Conservation (phyloP, 768 basidiomycete species). For the Leucosporidium scottii region DNA sequence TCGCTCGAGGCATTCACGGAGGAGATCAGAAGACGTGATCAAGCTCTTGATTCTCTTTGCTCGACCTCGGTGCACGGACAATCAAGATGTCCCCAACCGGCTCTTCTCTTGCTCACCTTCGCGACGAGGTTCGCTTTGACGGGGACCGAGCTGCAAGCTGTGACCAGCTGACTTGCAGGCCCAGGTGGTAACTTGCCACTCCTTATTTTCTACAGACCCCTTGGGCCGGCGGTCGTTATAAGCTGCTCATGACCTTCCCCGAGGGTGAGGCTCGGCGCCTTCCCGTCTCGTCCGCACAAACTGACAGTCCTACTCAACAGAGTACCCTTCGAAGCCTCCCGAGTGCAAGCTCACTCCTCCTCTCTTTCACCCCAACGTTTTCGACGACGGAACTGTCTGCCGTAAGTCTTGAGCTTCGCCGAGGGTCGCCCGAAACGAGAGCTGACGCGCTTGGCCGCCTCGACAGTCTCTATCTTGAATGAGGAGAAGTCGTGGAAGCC, state of each 20-base stretch:
- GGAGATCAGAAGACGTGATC: no score
- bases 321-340: conserved; percentile 87
- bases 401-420: conserved; percentile 82
- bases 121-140: no score
- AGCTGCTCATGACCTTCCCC: conserved; percentile 67
- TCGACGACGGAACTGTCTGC: conserved; percentile 98
- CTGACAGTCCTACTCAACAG: conserved; percentile 44
- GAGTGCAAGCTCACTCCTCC: conserved; percentile 66
- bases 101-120: no score
- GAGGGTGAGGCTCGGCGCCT: conserved; percentile 58
- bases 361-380: conserved; percentile 96
- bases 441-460: conserved; percentile 45
- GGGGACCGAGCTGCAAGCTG: no score
- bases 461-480: conserved; percentile 78
- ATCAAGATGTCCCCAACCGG: no score
- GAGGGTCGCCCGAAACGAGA: conserved; percentile 39
- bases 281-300: no score
- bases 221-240: conserved; percentile 93
- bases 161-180: no score
- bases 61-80: no score
- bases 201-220: conserved; percentile 70
- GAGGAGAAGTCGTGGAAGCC: conserved; percentile 87
- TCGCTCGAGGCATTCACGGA: no score
- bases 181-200: no score
- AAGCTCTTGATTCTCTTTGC: no score